phyloP scores from a whole-genome alignment of 1,284 basidiomycete genomes.

The Heterobasidion parviporum region DNA sequence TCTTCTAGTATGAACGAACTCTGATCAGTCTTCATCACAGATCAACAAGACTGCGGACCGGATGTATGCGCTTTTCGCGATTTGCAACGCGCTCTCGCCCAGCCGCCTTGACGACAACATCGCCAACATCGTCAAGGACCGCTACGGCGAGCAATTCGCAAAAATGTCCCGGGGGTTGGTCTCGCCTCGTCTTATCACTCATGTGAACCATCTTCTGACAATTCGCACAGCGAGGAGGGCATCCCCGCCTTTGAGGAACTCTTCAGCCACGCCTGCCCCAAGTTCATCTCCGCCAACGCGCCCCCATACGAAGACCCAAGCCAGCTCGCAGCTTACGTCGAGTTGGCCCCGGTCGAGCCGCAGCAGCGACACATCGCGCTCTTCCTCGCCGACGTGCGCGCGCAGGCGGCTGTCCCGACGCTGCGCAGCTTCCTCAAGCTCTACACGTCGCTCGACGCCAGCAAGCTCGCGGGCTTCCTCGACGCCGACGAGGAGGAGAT shows the following conservation, averaged over 20 bases:
- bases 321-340: slow-evolving; percentile 49
- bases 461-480: slow-evolving; percentile 88
- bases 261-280: slow-evolving; percentile 91
- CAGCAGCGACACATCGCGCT: slow-evolving; percentile 79
- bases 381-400: slow-evolving; percentile 75
- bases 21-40: slow-evolving; percentile 27
- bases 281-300: slow-evolving; percentile 92
- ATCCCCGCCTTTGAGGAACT: slow-evolving; percentile 88
- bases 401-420: slow-evolving; percentile 75
- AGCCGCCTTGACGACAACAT: slow-evolving; percentile 91
- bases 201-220: neutral
- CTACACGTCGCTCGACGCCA: slow-evolving; percentile 89
- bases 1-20: neutral
- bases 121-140: slow-evolving; percentile 87
- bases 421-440: slow-evolving; percentile 90
- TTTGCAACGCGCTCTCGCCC: slow-evolving; percentile 90
- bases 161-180: slow-evolving; percentile 78
- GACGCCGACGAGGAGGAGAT: slow-evolving; percentile 90
- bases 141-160: slow-evolving; percentile 84
- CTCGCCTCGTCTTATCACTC: neutral
- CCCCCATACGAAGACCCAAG: slow-evolving; percentile 85
- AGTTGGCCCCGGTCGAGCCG: slow-evolving; percentile 54
- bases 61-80: slow-evolving; percentile 94
- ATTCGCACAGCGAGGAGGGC: slow-evolving; percentile 51
- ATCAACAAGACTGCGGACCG: slow-evolving; percentile 97